Base-by-base conservation (phyloP, 108 stramenopile species). In the Aureococcus anophagefferens region DNA sequence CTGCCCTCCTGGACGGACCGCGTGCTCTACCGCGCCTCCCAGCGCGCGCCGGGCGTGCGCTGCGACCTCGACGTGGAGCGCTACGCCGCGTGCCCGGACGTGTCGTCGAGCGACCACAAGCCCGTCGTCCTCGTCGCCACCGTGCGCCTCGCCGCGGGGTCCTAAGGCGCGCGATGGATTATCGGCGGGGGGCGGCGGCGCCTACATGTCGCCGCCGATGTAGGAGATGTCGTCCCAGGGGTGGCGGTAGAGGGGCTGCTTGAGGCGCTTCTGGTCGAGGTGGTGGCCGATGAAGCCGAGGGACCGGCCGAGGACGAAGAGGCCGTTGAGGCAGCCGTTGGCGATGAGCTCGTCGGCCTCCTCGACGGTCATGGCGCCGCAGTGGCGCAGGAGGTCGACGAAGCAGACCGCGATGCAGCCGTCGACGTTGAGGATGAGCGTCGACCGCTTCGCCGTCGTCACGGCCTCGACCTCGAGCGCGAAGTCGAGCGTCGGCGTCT, bases 141-240 rank as follows among this genome's bases (percentile, higher is more conserved):
- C n/a, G n/a, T n/a, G n/a, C n/a, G n/a, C n/a, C n/a, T n/a, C n/a
- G n/a, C n/a, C n/a, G n/a, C n/a, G n/a, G n/a, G n/a, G n/a, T n/a
- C n/a, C n/a, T n/a, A n/a, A n/a, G n/a, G n/a, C n/a, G n/a, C n/a
- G n/a, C n/a, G n/a, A n/a, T n/a, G n/a, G n/a, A n/a, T n/a, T n/a
- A n/a, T n/a, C n/a, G n/a, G n/a, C n/a, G n/a, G n/a, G n/a, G n/a
- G n/a, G n/a, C n/a, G n/a, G n/a, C n/a, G n/a, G n/a, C n/a, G n/a
- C n/a, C n/a, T n/a, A 44, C 9, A 44, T 5, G 40, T 44, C 40
- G 40, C 13, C 40, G 51, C 21, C 1, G 51, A 59, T 59, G 76
- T 94, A 94, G 30, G 86, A 84, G 72, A 93, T 93, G 76, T 93
- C 91, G 67, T 93, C 93, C 90, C 89, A 90, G 11, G 91, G 90